phyloP scores from a whole-genome alignment of 139 green algal genomes.

The Haematococcus lacustris region DNA sequence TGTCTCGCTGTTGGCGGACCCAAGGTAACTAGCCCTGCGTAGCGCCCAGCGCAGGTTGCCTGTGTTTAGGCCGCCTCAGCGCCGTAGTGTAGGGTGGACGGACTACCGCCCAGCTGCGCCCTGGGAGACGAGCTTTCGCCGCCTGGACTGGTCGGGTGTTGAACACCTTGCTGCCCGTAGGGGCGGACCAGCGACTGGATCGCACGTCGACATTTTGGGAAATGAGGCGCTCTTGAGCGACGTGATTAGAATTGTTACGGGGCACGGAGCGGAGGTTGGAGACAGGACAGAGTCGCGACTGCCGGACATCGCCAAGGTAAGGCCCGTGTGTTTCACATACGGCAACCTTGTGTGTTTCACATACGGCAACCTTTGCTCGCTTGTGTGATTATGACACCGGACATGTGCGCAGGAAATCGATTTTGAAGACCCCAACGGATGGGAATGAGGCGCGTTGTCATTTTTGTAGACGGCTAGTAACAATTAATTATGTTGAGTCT shows the following conservation, averaged over 20 bases:
- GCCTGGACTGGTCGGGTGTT: no score
- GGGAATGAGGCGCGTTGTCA: slow-evolving; percentile 11
- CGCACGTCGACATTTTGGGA: slow-evolving; percentile 65
- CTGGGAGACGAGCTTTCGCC: neutral
- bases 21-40: slow-evolving; percentile 5
- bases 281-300: slow-evolving; percentile 49
- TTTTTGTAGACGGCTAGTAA: no score
- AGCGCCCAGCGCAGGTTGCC: neutral
- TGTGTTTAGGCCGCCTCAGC: neutral
- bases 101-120: neutral
- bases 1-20: slow-evolving; percentile 16
- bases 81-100: neutral
- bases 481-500: no score
- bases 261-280: slow-evolving; percentile 35
- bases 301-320: slow-evolving; percentile 26
- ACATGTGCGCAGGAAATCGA: no score
- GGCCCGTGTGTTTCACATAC: no score
- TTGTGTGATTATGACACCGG: no score
- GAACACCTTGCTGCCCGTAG: no score
- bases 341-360: no score
- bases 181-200: slow-evolving; percentile 34
- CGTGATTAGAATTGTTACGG: slow-evolving; percentile 47
- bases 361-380: no score
- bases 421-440: slow-evolving; percentile 15
- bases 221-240: slow-evolving; percentile 56